Evolutionary conservation across 768 basidiomycete species (phyloP), one percentile per base, ranked within the genome.

Genomic region (Calocera viscosa): DNA sequence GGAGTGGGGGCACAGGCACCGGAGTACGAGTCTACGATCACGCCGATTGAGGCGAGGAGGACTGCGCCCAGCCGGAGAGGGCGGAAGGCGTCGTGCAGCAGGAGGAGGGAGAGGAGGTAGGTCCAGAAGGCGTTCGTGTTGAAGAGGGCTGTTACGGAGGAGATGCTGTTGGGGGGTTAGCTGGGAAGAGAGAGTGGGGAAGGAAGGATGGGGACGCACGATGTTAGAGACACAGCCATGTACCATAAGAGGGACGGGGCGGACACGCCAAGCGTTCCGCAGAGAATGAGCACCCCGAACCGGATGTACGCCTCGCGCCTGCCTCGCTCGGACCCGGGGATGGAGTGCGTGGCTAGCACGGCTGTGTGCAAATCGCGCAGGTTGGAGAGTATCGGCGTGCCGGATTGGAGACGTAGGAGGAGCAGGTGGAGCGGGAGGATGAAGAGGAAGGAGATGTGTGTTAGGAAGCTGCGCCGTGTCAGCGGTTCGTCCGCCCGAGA

Each of bases 71-170:
- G 76, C 47, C 83, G 86, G 49, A 60, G 83, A 78, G 17, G 81
- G 69, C 68, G 87, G 85, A 1, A 92, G 71, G 71, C 83, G 83
- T 60, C 70, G 68, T 17, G 35, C 71, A 77, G 70, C 28, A 76
- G 69, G 40, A 74, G 39, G 68, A 94, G 84, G n/a, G 87, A 83
- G 74, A 97, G 83, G 30, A 92, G 74, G 73, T 97, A 98, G 3
- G 90, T 89, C 75, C 92, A 94, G 78, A 97, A 94, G 0, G 90
- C 88, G 72, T 89, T 90, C 8, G 89, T 86, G 73, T 95, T 94
- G 86, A 90, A 92, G 30, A 93, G 84, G 0, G 78, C 76, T 34
- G 91, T 94, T 30, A 94, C 84, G 76, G 94, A 91, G 70, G 86
- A 88, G 30, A 92, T 80, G 14, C 53, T 60, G 63, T 67, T 30